Conservation (phyloP, 2,329 filamentous ascomycete species). For the Pyrenophora seminiperda region DNA sequence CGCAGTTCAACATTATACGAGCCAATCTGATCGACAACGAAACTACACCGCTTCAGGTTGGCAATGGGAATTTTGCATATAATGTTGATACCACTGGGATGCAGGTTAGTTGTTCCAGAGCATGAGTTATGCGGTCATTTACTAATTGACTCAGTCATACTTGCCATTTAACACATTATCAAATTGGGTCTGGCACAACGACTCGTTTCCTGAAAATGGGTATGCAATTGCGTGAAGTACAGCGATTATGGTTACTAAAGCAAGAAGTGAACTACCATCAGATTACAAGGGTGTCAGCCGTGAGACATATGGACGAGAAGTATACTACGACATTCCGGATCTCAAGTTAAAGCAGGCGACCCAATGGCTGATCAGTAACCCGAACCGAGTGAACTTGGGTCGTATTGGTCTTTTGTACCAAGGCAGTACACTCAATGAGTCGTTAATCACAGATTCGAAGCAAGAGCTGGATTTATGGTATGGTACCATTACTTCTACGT, state of each 20-base stretch:
- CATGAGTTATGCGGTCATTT: too few species aligned
- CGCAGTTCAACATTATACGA: conserved; percentile 28
- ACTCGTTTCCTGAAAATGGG: conserved; percentile 47
- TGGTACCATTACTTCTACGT: conserved; percentile 54
- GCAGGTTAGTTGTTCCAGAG: conserved; percentile 30
- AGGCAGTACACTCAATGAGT: conserved; percentile 33
- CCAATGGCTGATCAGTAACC: conserved; percentile 60
- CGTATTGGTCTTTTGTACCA: conserved; percentile 54
- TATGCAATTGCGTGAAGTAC: conserved; percentile 19
- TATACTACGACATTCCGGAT: conserved; percentile 51
- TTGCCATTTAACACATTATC: conserved; percentile 48
- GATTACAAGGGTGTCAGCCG: conserved; percentile 45
- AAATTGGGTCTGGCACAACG: conserved; percentile 54
- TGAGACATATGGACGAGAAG: conserved; percentile 50
- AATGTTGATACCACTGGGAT: conserved; percentile 54
- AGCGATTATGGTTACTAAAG: conserved; percentile 19
- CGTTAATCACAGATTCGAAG: conserved; percentile 16
- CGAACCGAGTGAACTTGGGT: conserved; percentile 57
- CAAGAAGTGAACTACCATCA: conserved; percentile 24
- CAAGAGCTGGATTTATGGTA: conserved; percentile 58
- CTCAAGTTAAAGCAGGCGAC: conserved; percentile 49
- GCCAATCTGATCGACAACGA: conserved; percentile 40
- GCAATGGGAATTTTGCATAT: conserved; percentile 56
- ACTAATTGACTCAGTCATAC: conserved; percentile 35
- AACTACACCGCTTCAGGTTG: conserved; percentile 57